Conservation (phyloP, 257 asterid genomes). For the Solanum chiquidenum region DNA sequence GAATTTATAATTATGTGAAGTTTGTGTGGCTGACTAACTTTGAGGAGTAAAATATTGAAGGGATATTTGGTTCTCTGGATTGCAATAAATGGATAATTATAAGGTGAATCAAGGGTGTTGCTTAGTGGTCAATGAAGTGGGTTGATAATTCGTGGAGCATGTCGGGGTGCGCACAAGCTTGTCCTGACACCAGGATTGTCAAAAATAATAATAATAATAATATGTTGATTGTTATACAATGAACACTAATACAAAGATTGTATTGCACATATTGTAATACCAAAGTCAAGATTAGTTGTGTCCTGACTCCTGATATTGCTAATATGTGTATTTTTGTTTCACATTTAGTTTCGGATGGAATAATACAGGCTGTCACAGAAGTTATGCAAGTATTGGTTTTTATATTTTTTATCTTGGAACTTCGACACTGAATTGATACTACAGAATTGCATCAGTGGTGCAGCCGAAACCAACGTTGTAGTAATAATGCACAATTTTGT, state of each 20-base stretch:
- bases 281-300: background rate
- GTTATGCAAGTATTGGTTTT: background rate
- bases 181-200: background rate
- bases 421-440: background rate
- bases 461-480: background rate
- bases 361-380: background rate
- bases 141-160: background rate
- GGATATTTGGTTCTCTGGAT: background rate
- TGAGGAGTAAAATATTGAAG: background rate
- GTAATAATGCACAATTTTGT: background rate
- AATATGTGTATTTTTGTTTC: background rate
- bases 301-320: background rate
- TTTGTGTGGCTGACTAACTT: background rate
- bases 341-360: background rate
- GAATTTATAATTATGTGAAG: background rate
- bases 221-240: background rate
- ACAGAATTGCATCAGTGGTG: background rate
- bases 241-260: background rate
- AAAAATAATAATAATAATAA: background rate
- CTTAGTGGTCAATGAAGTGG: background rate
- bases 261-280: background rate
- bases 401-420: background rate
- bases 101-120: background rate
- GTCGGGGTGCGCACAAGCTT: background rate
- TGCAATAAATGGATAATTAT: background rate